Evolutionary conservation across 768 basidiomycete genomes (phyloP), one percentile per base, ranked within the genome.

Genomic region (Phanerodontia chrysosporium): DNA sequence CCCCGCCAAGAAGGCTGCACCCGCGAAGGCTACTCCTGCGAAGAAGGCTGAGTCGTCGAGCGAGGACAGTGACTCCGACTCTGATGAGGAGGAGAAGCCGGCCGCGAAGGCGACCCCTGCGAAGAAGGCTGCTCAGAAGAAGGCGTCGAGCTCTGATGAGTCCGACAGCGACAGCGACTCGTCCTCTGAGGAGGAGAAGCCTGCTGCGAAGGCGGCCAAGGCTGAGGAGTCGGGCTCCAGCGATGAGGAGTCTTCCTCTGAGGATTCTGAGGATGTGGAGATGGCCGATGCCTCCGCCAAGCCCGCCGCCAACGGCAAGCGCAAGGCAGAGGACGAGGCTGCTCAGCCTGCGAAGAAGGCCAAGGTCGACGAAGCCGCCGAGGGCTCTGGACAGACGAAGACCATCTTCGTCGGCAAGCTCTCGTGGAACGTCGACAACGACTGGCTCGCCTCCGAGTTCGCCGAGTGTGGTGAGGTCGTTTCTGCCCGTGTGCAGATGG

Each of bases 391-490:
- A 63, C 80, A 85, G 58, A 77, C 78, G 16, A 86, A 79, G 67
- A 86, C 89, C 39, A 82, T 98, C 66, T 98, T 95, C 69, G 93
- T 99, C 64, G 96, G 96, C 56, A 83, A 83, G 59, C 82, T 99
- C 46, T 95, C 93, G 13, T 99, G 95, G 95, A 92, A 90, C 71
- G 89, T 98, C 62, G 96, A 98, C 78, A 90, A 92, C 70, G 96
- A 98, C 73, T 91, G 93, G 81, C 86, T 98, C 62, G 84, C 88
- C 51, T 82, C 87, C 72, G 96, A 98, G 73, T 98, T 99, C 64
- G 85, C 87, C 30, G 78, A 81, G 55, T 95, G 87, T 66, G 97
- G 97, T 52, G 91, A 95, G 75, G 84, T 99, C 66, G 82, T 85
- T 61, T 85, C 85, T n/a, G 94, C 92, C 6, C 86, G 82, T n/a